Evolutionary conservation across 805 yeast genomes (phyloP).

Genomic region (Isabelozyma rhagii): DNA sequence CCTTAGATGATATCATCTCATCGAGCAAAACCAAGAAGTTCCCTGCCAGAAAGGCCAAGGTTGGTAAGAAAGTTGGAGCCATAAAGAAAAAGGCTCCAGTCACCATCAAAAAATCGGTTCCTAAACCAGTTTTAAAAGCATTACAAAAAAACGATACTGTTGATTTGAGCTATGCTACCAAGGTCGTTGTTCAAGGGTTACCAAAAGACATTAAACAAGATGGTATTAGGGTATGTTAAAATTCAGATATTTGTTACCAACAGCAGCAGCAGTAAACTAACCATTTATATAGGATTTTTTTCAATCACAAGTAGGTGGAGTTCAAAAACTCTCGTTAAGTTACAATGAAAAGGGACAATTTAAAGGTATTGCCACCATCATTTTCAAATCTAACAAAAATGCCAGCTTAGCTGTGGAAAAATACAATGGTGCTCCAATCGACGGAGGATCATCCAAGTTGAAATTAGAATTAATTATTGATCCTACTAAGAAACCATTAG

Average conservation of each 20-base stretch:
- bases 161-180: slow-evolving; percentile 62
- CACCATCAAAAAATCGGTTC: slow-evolving; percentile 25
- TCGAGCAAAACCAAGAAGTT: slow-evolving; percentile 43
- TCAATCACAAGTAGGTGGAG: slow-evolving; percentile 82
- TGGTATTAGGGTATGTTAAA: slow-evolving; percentile 77
- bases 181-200: slow-evolving; percentile 80
- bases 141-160: slow-evolving; percentile 14
- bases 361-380: slow-evolving; percentile 86
- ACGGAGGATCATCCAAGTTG: slow-evolving; percentile 75
- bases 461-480: slow-evolving; percentile 81
- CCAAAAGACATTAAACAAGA: slow-evolving; percentile 84
- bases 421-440: slow-evolving; percentile 92
- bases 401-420: slow-evolving; percentile 79
- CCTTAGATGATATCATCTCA: slow-evolving; percentile 91
- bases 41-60: slow-evolving; percentile 20
- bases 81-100: slow-evolving; percentile 21
- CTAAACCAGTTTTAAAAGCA: slow-evolving; percentile 8
- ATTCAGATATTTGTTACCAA: not conserved
- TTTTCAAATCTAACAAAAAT: slow-evolving; percentile 63
- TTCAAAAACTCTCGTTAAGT: slow-evolving; percentile 63
- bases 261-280: slow-evolving; percentile 16
- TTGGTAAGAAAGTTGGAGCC: slow-evolving; percentile 33
- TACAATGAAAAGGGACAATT: slow-evolving; percentile 89
- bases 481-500: slow-evolving; percentile 72
- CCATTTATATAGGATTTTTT: slow-evolving; percentile 72